A percentile compares a stretch with the other conserved stretches of the same genome.
Conservation (phyloP, 331 rosid species). For the Malus hybrid region DNA sequence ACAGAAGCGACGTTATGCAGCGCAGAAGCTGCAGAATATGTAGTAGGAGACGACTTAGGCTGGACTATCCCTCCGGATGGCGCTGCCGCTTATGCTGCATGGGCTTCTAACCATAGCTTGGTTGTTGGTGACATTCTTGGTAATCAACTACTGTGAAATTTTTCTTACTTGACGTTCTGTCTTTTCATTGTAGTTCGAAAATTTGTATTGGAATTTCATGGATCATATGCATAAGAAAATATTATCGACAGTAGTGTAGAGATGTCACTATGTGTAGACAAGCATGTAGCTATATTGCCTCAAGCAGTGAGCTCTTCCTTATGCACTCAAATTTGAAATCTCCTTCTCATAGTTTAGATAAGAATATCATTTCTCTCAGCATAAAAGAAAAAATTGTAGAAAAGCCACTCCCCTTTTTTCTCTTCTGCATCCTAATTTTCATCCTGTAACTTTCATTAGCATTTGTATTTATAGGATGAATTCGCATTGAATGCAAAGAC, state of each 20-base stretch:
- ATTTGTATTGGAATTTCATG: not conserved
- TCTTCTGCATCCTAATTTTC: not conserved
- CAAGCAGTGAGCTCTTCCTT: too few relatives aligned
- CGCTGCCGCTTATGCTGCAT: not conserved
- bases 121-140: not conserved
- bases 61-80: not conserved
- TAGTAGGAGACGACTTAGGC: not conserved
- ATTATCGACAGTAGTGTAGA: too few relatives aligned
- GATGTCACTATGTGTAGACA: too few relatives aligned
- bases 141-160: not conserved
- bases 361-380: too few relatives aligned
- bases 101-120: not conserved
- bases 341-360: too few relatives aligned
- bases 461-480: too few relatives aligned
- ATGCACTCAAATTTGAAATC: too few relatives aligned
- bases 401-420: not conserved
- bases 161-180: not conserved
- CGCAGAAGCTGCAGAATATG: not conserved
- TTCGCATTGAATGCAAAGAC: not conserved
- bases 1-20: not conserved
- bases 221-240: not conserved
- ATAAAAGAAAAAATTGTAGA: too few relatives aligned
- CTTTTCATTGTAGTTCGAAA: not conserved
- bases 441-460: not conserved
- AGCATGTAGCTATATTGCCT: too few relatives aligned